Evolutionary conservation across 1,284 basidiomycete species (phyloP).

Genomic region (Puccinia triticina): DNA sequence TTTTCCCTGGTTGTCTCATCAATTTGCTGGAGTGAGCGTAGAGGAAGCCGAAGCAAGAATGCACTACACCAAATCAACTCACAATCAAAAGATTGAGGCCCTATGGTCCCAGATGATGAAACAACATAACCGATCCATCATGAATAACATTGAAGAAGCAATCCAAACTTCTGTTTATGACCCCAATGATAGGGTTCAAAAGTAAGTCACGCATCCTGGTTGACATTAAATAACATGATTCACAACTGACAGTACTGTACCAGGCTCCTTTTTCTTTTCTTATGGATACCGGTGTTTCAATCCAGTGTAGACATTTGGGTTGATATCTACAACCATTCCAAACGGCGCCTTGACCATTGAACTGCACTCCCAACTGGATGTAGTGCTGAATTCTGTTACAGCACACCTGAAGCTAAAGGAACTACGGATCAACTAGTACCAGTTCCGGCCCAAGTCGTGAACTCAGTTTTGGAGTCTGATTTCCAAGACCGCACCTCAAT

Average conservation of each 20-base stretch:
- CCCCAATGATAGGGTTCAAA: too few species aligned
- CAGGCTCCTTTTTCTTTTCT: neutral
- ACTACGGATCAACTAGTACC: neutral
- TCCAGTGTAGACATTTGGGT: neutral
- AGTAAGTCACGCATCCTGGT: too few species aligned
- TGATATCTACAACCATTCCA: neutral
- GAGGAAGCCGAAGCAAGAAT: neutral
- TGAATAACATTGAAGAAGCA: neutral
- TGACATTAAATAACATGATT: neutral
- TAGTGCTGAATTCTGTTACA: neutral
- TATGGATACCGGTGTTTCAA: neutral
- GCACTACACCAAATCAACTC: neutral
- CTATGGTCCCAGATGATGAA: conserved; percentile 24
- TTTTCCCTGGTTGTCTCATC: neutral
- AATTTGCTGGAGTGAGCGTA: neutral
- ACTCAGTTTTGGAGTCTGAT: neutral
- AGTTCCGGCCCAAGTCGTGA: neutral
- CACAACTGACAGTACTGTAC: neutral
- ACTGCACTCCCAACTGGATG: neutral
- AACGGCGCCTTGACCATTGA: neutral
- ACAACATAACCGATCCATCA: neutral
- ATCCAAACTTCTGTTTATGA: too few species aligned
- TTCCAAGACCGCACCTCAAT: neutral
- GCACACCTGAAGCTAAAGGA: neutral
- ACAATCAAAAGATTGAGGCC: conserved; percentile 31